Evolutionary conservation across 148 eudicot genomes (phyloP).

Genomic region (Chenopodium quinoa): DNA sequence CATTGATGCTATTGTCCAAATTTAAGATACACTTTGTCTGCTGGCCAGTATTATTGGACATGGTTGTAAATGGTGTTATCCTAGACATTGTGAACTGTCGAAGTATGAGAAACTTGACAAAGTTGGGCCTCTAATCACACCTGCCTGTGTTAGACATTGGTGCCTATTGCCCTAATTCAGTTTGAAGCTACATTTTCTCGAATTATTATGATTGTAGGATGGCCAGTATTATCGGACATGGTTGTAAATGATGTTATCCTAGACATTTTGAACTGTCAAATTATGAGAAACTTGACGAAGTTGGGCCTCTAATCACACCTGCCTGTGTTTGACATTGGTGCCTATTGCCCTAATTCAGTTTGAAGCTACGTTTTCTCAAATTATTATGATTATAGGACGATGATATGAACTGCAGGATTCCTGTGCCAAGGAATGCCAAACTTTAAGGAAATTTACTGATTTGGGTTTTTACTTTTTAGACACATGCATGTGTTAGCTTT

Average conservation of each 20-base stretch:
- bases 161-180: not conserved
- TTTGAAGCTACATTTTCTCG: not conserved
- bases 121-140: not conserved
- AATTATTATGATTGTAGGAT: not conserved
- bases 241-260: not conserved
- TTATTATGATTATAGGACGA: not conserved
- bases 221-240: not conserved
- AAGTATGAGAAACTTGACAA: not conserved
- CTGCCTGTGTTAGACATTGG: not conserved
- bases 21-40: not conserved
- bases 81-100: not conserved
- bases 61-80: not conserved
- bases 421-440: not conserved
- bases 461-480: not conserved
- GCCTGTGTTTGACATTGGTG: not conserved
- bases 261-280: not conserved
- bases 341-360: not conserved
- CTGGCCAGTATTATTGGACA: not conserved
- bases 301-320: not conserved
- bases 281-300: not conserved
- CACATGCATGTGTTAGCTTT: not conserved
- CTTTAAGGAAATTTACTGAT: not conserved
- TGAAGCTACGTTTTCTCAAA: not conserved
- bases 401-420: not conserved
- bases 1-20: not conserved